Percentiles rank a stretch among this genome's conserved stretches.
These are phyloP conservation scores for Amylocarpus encephaloides DNA, from an alignment of 2,329 filamentous ascomycete genomes.

Conservation along the genomic window DNA sequence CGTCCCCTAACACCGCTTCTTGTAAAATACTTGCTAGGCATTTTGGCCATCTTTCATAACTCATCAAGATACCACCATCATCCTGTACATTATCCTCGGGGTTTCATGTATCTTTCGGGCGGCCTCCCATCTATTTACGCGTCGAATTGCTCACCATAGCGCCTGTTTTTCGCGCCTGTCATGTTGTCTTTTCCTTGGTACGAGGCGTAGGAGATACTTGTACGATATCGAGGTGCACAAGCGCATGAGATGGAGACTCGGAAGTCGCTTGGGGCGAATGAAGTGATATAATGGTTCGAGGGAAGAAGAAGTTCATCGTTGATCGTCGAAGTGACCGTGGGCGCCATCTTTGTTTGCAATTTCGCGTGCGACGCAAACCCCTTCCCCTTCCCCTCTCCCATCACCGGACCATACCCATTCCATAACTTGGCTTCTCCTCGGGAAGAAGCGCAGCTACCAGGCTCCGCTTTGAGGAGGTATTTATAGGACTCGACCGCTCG, in stretches of 20 bases:
- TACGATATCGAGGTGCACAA: not conserved
- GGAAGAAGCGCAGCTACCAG: too few relatives aligned
- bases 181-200: not conserved
- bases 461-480: too few relatives aligned
- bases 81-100: slow-evolving; percentile 20
- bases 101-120: slow-evolving; percentile 3
- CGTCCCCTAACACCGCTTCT: slow-evolving; percentile 7
- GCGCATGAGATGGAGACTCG: not conserved
- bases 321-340: not conserved
- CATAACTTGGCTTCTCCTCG: not conserved
- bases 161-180: not conserved
- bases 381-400: not conserved
- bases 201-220: not conserved
- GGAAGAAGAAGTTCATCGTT: too few relatives aligned
- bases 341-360: not conserved
- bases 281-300: too few relatives aligned
- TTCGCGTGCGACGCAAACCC: not conserved
- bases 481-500: not conserved
- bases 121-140: not conserved
- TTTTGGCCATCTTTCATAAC: slow-evolving; percentile 11
- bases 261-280: not conserved
- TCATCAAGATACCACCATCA: slow-evolving; percentile 20
- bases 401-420: not conserved
- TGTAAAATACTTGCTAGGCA: slow-evolving; percentile 19
- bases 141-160: not conserved